Conservation (phyloP, 495 filamentous ascomycete species). For the Trichoderma asperelloides region DNA sequence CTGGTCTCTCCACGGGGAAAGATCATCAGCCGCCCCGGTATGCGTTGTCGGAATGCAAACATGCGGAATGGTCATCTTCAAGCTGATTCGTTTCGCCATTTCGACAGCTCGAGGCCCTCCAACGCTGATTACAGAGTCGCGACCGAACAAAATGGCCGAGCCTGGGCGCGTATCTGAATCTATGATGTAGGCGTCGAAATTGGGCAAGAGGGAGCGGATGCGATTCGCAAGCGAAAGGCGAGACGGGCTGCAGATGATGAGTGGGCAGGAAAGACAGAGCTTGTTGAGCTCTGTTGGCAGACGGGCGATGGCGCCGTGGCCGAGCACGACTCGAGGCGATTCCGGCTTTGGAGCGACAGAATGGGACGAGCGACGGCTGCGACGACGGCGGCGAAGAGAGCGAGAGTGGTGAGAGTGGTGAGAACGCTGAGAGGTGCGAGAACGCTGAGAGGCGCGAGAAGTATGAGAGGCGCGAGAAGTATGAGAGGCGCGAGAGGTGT, state of each 20-base stretch:
- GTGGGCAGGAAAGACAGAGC: neutral
- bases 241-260: constrained; percentile 8
- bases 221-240: neutral
- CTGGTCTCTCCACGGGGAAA: neutral
- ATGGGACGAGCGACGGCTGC: neutral
- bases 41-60: constrained; percentile 7
- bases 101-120: neutral
- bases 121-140: constrained; percentile 9
- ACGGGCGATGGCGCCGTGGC: neutral
- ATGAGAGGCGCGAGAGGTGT: neutral
- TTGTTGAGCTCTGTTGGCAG: constrained; percentile 7
- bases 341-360: neutral
- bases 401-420: neutral
- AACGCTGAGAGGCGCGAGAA: neutral
- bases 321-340: neutral
- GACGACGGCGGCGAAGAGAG: neutral
- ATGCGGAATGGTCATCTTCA: neutral
- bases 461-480: neutral
- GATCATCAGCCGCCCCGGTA: neutral
- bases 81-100: neutral
- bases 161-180: neutral
- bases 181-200: neutral
- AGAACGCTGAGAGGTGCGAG: neutral
- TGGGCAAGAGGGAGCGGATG: neutral
- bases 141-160: neutral